Conservation (phyloP, 768 basidiomycete species). For the Asterophora lycoperdoides region DNA sequence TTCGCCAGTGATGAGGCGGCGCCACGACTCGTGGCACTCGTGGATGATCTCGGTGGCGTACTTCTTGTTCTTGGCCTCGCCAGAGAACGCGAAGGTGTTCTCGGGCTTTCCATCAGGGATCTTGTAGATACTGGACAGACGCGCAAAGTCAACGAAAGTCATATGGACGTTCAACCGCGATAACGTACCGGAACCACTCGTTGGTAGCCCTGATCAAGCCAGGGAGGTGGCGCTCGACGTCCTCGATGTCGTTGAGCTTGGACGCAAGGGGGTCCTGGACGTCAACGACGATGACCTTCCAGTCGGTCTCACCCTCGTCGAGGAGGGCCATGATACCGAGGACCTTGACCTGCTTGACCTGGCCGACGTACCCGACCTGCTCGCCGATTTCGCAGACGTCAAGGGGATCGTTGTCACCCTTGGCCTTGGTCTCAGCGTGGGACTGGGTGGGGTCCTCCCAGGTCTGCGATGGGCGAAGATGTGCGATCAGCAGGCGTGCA, state of each 20-base stretch:
- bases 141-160: constrained; percentile 2
- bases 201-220: constrained; percentile 96
- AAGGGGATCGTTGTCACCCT: constrained; percentile 98
- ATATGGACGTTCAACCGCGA: background rate
- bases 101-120: constrained; percentile 95
- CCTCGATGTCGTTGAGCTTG: constrained; percentile 98
- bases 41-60: constrained; percentile 99
- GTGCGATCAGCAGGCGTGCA: constrained; percentile 1
- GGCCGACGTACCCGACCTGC: constrained; percentile 93
- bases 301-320: constrained; percentile 99
- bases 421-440: constrained; percentile 97
- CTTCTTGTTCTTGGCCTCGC: constrained; percentile 99
- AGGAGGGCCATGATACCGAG: constrained; percentile 99
- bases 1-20: constrained; percentile 83
- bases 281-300: constrained; percentile 99
- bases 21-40: constrained; percentile 99
- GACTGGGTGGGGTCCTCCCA: constrained; percentile 91
- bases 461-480: constrained; percentile 50
- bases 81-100: constrained; percentile 98
- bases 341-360: constrained; percentile 99
- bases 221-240: constrained; percentile 96
- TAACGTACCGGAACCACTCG: constrained; percentile 90
- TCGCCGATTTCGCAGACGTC: constrained; percentile 99
- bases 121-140: constrained; percentile 75
- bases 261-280: constrained; percentile 91